Conservation (phyloP, 345 rosid species). For the Noccaea caerulescens region DNA sequence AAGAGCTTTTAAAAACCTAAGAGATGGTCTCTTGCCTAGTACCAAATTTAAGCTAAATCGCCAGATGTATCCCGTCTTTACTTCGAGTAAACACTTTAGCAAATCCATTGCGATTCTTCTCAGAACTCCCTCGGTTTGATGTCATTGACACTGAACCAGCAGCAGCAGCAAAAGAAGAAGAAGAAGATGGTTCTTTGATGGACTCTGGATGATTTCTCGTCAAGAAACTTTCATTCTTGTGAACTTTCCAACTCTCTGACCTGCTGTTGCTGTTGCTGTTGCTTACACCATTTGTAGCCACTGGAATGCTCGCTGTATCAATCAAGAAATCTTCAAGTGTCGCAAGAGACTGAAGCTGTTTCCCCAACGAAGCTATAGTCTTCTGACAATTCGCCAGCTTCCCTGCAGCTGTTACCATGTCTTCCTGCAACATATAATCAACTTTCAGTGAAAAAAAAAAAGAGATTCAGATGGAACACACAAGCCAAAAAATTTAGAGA, state of each 20-base stretch:
- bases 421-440: slow-evolving; percentile 61
- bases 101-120: slow-evolving; percentile 86
- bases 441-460: neutral
- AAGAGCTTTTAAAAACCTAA: slow-evolving; percentile 14
- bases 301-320: slow-evolving; percentile 60
- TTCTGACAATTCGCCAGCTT: slow-evolving; percentile 90
- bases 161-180: neutral
- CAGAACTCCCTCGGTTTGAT: slow-evolving; percentile 56
- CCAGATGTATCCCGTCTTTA: slow-evolving; percentile 87
- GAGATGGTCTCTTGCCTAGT: slow-evolving; percentile 28
- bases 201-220: slow-evolving; percentile 43
- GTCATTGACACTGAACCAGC: slow-evolving; percentile 29
- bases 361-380: slow-evolving; percentile 84
- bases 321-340: slow-evolving; percentile 91
- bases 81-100: slow-evolving; percentile 84
- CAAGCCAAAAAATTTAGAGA: neutral
- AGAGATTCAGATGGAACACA: neutral
- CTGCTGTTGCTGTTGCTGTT: slow-evolving; percentile 31
- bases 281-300: slow-evolving; percentile 41
- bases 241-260: slow-evolving; percentile 62
- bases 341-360: slow-evolving; percentile 88
- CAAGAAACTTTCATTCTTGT: slow-evolving; percentile 52
- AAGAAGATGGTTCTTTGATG: slow-evolving; percentile 46
- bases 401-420: slow-evolving; percentile 76
- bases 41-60: slow-evolving; percentile 52